Percentiles rank a stretch among this genome's conserved stretches.
Evolutionary conservation across 139 green algal genomes (phyloP).

Genomic region (Tetraselmis chui): DNA sequence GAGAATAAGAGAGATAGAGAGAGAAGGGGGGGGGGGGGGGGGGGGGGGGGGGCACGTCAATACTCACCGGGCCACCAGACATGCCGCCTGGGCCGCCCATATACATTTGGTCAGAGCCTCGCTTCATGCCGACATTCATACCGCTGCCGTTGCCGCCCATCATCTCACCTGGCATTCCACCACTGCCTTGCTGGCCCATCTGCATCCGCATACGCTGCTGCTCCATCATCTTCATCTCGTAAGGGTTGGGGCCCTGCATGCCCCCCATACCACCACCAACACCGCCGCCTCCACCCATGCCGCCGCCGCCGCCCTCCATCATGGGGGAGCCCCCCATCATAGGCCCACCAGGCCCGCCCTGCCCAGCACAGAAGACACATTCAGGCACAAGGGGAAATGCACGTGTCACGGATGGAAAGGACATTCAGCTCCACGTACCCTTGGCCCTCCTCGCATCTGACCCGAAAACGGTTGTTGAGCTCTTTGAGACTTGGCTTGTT

Average conservation of each 20-base stretch:
- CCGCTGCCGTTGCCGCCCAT: not conserved
- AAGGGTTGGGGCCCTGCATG: not conserved
- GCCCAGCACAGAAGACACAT: not conserved
- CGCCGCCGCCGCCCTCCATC: not conserved
- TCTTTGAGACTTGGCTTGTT: not conserved
- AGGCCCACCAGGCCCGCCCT: not conserved
- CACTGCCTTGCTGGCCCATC: not conserved
- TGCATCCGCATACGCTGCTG: not conserved
- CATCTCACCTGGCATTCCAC: not conserved
- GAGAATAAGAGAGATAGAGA: no score
- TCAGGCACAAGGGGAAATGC: not conserved
- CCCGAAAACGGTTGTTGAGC: not conserved
- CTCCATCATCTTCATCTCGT: not conserved
- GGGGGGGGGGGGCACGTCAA: no score
- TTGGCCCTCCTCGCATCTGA: not conserved
- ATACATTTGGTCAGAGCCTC: not conserved
- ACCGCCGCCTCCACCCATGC: not conserved
- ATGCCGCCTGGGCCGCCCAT: not conserved
- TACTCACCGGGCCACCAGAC: not conserved
- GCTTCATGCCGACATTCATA: not conserved
- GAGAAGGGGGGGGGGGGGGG: no score
- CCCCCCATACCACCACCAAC: not conserved
- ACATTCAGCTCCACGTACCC: no score
- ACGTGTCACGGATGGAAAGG: not conserved
- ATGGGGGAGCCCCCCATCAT: not conserved